Conservation (phyloP, 2,329 filamentous ascomycete genomes). For the Talaromyces atroroseus region DNA sequence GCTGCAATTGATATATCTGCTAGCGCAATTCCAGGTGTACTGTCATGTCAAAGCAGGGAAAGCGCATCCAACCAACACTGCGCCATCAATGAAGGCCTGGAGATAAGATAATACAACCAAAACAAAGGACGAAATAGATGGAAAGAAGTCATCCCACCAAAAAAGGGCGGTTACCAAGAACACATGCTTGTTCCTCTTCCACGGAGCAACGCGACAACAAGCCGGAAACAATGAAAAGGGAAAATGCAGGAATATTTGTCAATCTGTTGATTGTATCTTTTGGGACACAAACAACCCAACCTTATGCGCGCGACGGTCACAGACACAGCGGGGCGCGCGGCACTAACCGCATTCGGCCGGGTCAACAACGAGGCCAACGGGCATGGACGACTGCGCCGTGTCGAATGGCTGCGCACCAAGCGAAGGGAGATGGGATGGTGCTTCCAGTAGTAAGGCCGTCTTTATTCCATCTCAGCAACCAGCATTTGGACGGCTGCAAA, state of each 20-base stretch:
- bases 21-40: not conserved
- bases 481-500: not conserved
- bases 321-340: not conserved
- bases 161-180: not conserved
- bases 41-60: slow-evolving; percentile 4
- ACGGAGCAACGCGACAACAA: not conserved
- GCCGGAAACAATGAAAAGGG: not conserved
- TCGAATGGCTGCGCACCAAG: not conserved
- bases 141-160: not conserved
- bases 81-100: slow-evolving; percentile 6
- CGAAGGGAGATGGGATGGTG: not conserved
- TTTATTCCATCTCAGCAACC: not conserved
- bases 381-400: not conserved
- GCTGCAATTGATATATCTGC: not conserved
- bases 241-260: not conserved
- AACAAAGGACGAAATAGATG: not conserved
- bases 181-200: not conserved
- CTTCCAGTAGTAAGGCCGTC: no score
- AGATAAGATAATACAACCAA: slow-evolving; percentile 10
- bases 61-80: slow-evolving; percentile 12
- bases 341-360: not conserved
- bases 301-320: not conserved
- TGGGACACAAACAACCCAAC: not conserved
- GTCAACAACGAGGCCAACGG: not conserved
- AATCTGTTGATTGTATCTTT: not conserved